Percentiles rank a stretch among this genome's conserved stretches.
These are phyloP conservation scores for Trichoderma sp. DNA, from an alignment of 2,329 filamentous ascomycete species.

Conservation along the genomic window DNA sequence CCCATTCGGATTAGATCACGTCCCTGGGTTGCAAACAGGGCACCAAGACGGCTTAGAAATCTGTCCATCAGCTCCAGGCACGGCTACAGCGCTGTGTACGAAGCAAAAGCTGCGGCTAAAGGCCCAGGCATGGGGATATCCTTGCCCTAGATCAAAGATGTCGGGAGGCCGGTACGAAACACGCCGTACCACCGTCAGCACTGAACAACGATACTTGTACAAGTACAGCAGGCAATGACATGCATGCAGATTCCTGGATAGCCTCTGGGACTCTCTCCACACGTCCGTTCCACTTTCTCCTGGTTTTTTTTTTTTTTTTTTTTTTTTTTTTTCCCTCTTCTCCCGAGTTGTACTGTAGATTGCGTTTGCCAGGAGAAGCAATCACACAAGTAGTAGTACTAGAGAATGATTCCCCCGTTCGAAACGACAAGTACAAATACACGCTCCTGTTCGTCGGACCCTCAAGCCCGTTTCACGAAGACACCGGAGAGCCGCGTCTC, in stretches of 20 bases:
- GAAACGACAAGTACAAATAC: not conserved
- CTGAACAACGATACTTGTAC: not conserved
- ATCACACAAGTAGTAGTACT: not conserved
- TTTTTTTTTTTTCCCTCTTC: not conserved
- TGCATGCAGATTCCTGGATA: slow-evolving; percentile 16
- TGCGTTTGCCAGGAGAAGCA: not conserved
- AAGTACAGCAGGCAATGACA: slow-evolving; percentile 1
- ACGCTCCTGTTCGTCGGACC: not conserved
- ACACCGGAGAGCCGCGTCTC: not conserved
- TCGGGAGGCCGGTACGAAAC: not conserved
- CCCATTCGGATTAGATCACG: not conserved
- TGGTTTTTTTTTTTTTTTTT: not conserved
- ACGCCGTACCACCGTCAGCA: slow-evolving; percentile 2
- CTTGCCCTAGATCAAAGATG: not conserved
- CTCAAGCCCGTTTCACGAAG: not conserved
- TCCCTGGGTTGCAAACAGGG: not conserved
- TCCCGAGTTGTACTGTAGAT: not conserved
- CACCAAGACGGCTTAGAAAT: not conserved
- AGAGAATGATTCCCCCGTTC: not conserved
- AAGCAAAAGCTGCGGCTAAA: not conserved
- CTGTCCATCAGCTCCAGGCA: not conserved
- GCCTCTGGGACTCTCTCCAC: not conserved
- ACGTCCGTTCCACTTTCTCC: slow-evolving; percentile 4
- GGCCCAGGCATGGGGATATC: not conserved
- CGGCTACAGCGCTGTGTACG: too few relatives aligned